phyloP scores from a whole-genome alignment of 2,329 filamentous ascomycete genomes.

The Elsinoe batatas region DNA sequence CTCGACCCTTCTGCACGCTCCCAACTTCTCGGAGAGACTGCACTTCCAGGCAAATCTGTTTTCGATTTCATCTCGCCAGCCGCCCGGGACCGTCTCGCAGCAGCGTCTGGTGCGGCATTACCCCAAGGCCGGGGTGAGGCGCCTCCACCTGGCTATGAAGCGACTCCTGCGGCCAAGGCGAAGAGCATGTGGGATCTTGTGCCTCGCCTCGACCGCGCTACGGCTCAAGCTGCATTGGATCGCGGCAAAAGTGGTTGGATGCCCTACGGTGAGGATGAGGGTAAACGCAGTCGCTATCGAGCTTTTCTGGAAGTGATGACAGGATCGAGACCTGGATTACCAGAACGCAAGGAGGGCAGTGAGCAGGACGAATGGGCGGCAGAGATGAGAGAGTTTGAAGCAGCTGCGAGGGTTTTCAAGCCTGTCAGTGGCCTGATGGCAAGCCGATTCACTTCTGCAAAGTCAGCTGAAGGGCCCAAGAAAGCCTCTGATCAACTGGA shows the following conservation, averaged over 20 bases:
- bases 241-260: slow-evolving; percentile 54
- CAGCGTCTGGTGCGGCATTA: slow-evolving; percentile 64
- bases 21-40: slow-evolving; percentile 67
- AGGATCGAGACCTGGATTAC: slow-evolving; percentile 49
- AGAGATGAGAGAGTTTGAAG: slow-evolving; percentile 70
- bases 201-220: slow-evolving; percentile 32
- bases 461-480: slow-evolving; percentile 24
- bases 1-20: slow-evolving; percentile 70
- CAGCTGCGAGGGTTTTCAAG: slow-evolving; percentile 71
- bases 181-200: slow-evolving; percentile 44
- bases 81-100: slow-evolving; percentile 65
- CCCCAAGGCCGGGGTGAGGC: slow-evolving; percentile 69
- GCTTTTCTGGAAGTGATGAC: slow-evolving; percentile 70
- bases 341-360: slow-evolving; percentile 43
- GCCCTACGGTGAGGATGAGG: slow-evolving; percentile 75
- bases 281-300: slow-evolving; percentile 71
- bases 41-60: slow-evolving; percentile 82
- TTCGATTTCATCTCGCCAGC: slow-evolving; percentile 83
- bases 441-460: slow-evolving; percentile 73
- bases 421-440: slow-evolving; percentile 91
- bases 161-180: slow-evolving; percentile 53
- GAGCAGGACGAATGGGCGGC: slow-evolving; percentile 65
- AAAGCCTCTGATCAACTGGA: slow-evolving; percentile 25
- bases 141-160: slow-evolving; percentile 51
- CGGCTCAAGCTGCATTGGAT: slow-evolving; percentile 37